phyloP scores from a whole-genome alignment of 2,329 filamentous ascomycete genomes.

The Cercospora sp. region DNA sequence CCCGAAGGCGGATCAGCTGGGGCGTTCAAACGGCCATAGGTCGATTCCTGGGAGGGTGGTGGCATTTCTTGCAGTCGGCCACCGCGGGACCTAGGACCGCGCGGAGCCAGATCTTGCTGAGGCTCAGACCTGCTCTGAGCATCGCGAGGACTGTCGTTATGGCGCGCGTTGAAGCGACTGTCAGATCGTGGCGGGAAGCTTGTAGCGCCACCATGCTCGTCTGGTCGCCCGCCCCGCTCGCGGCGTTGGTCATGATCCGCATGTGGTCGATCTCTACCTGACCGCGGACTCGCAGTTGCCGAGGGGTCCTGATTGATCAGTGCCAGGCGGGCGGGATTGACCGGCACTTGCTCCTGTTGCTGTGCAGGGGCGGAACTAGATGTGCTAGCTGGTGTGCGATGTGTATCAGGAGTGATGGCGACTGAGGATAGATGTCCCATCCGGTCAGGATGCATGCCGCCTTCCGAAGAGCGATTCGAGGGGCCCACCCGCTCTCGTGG shows the following conservation, averaged over 20 bases:
- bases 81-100: conserved; percentile 53
- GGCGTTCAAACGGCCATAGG: conserved; percentile 52
- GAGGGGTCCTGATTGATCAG: conserved; percentile 39
- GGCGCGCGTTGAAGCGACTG: conserved; percentile 39
- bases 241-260: conserved; percentile 33
- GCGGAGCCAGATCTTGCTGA: conserved; percentile 50
- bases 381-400: conserved; percentile 16
- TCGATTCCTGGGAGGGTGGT: conserved; percentile 46
- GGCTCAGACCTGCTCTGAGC: conserved; percentile 27
- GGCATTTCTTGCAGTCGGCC: conserved; percentile 49
- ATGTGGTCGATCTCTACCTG: conserved; percentile 22
- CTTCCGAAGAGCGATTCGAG: conserved; percentile 19
- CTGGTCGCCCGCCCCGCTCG: conserved; percentile 29
- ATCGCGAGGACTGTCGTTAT: conserved; percentile 30
- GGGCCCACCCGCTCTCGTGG: conserved; percentile 20
- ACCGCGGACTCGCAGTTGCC: conserved; percentile 10
- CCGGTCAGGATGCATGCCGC: conserved; percentile 25
- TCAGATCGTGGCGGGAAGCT: conserved; percentile 30
- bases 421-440: conserved; percentile 25
- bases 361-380: conserved; percentile 10
- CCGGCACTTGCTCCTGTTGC: conserved; percentile 23
- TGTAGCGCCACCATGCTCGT: conserved; percentile 34
- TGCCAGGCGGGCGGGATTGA: conserved; percentile 49
- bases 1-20: conserved; percentile 57
- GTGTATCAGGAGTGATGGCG: conserved; percentile 19